Evolutionary conservation across 768 basidiomycete genomes (phyloP).

Genomic region (Lactarius trivialis): DNA sequence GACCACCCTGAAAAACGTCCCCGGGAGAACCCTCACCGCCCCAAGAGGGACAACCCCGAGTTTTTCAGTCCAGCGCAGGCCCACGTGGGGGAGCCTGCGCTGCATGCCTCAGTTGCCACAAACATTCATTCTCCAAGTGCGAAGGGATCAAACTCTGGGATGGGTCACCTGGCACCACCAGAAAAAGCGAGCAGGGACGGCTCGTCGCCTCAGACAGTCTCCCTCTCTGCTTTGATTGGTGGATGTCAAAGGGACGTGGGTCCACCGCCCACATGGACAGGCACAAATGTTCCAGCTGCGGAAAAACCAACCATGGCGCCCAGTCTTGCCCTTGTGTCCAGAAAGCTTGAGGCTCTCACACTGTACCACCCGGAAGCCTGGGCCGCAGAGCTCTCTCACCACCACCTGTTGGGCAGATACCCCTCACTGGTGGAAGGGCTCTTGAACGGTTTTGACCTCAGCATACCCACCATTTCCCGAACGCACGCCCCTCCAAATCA

Average conservation of each 20-base stretch:
- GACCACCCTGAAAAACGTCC: neutral
- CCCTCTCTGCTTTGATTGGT: neutral
- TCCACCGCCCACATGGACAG: too few species aligned
- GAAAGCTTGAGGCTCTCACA: constrained; percentile 27
- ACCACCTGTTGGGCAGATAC: constrained; percentile 27
- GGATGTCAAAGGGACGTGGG: too few species aligned
- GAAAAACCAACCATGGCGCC: constrained; percentile 34
- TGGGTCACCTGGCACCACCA: too few species aligned
- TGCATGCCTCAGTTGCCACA: too few species aligned
- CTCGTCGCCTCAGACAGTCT: too few species aligned
- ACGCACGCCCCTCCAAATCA: constrained; percentile 33
- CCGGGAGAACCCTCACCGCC: fast-evolving
- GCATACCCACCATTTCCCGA: constrained; percentile 29
- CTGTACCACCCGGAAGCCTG: constrained; percentile 32
- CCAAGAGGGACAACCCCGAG: neutral
- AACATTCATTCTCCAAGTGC: too few species aligned
- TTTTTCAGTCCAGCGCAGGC: neutral
- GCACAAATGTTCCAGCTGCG: constrained; percentile 38
- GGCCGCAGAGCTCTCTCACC: constrained; percentile 25
- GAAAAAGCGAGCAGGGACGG: too few species aligned
- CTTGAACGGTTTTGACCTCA: constrained; percentile 31
- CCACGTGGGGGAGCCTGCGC: neutral
- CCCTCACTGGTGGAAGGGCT: constrained; percentile 26
- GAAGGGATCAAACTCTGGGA: too few species aligned
- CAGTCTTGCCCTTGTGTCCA: constrained; percentile 33